These are phyloP conservation scores for Paspalum notatum DNA, from an alignment of 176 grass and related monocot genomes.

Conservation along the genomic window DNA sequence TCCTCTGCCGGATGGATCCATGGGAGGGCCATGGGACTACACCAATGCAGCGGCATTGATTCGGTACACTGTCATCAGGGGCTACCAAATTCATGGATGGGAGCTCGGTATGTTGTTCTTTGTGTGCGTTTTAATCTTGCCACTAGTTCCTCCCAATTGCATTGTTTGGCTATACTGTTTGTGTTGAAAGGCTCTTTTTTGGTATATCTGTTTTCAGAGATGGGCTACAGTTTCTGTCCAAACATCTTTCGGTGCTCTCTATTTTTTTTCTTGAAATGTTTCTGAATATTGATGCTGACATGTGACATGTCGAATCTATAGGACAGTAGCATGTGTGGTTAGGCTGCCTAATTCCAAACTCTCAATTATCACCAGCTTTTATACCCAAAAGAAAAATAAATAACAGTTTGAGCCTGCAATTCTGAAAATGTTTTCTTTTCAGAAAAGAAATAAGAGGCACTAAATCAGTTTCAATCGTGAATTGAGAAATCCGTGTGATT, in stretches of 20 bases:
- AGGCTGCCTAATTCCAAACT: slow-evolving; percentile 28
- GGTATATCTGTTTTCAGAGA: background rate
- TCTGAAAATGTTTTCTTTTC: background rate
- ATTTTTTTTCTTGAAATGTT: background rate
- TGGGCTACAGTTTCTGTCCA: background rate
- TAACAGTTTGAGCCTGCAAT: background rate
- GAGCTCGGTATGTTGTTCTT: slow-evolving; percentile 71
- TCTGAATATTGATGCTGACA: slow-evolving; percentile 3
- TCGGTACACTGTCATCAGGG: slow-evolving; percentile 62
- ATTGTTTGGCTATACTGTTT: background rate
- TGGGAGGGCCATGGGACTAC: slow-evolving; percentile 79
- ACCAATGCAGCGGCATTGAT: slow-evolving; percentile 85
- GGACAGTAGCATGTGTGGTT: slow-evolving; percentile 32
- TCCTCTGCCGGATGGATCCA: slow-evolving; percentile 58
- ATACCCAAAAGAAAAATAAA: slow-evolving; percentile 22
- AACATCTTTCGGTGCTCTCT: background rate
- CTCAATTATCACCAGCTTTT: slow-evolving; percentile 27
- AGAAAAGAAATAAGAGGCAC: background rate
- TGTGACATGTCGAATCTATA: background rate
- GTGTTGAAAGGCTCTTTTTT: background rate
- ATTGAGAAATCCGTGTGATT: background rate
- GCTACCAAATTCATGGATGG: slow-evolving; percentile 85
- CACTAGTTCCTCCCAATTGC: background rate
- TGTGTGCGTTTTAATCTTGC: background rate
- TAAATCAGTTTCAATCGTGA: slow-evolving; percentile 2